Evolutionary conservation across 495 filamentous ascomycete species (phyloP).

Genomic region (Aspergillus baeticus): DNA sequence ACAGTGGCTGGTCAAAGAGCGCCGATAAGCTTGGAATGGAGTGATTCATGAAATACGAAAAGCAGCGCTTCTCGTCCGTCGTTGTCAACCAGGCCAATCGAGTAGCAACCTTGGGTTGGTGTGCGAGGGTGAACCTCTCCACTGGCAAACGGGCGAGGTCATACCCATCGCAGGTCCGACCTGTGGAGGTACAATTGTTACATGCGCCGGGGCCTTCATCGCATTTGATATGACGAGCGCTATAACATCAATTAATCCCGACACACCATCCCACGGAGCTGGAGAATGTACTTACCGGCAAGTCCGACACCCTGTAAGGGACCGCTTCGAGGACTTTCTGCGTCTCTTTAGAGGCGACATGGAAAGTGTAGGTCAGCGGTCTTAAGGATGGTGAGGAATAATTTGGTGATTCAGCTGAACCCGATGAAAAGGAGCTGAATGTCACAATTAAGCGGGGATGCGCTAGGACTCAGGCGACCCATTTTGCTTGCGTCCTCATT

Average conservation of each 20-base stretch:
- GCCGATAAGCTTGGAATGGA: not conserved
- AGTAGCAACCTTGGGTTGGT: not conserved
- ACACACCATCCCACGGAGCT: not conserved
- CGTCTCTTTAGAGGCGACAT: not conserved
- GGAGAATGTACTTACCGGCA: slow-evolving; percentile 3
- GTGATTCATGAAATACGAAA: slow-evolving; percentile 10
- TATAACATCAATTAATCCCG: not conserved
- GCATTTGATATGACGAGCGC: slow-evolving; percentile 11
- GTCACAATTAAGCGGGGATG: too few relatives aligned
- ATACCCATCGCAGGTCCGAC: slow-evolving; percentile 9
- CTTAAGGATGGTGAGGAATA: too few relatives aligned
- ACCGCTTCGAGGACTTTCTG: not conserved
- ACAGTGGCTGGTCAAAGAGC: slow-evolving; percentile 10
- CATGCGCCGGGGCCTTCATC: slow-evolving; percentile 9
- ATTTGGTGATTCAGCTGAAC: too few relatives aligned
- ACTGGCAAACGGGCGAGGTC: slow-evolving; percentile 6
- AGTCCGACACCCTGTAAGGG: slow-evolving; percentile 9
- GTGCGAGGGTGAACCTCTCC: not conserved
- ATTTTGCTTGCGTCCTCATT: too few relatives aligned
- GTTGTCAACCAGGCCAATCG: not conserved
- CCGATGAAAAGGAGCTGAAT: too few relatives aligned
- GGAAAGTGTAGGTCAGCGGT: too few relatives aligned
- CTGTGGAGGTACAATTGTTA: slow-evolving; percentile 6
- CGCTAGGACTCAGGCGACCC: too few relatives aligned
- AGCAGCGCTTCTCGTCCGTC: slow-evolving; percentile 9